These are phyloP conservation scores for Paraurostyla sp. DNA, from an alignment of 73 alveolate species.

Conservation along the genomic window DNA sequence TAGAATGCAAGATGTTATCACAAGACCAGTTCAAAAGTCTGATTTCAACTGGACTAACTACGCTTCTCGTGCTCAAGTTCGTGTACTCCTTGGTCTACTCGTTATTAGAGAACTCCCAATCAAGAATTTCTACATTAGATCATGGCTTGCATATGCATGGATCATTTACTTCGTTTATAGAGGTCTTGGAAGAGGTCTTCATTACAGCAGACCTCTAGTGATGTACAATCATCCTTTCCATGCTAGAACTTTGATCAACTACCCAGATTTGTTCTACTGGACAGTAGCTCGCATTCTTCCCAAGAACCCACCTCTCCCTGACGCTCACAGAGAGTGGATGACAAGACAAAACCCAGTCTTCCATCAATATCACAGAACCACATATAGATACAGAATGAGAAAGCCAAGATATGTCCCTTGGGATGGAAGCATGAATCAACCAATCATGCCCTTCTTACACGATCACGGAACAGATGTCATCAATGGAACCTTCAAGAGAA, in stretches of 20 bases:
- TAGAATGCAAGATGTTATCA: background rate
- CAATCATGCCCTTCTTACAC: slow-evolving; percentile 76
- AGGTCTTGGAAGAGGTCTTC: slow-evolving; percentile 71
- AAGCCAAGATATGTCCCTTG: slow-evolving; percentile 80
- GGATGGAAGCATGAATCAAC: slow-evolving; percentile 79
- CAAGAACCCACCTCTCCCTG: slow-evolving; percentile 47
- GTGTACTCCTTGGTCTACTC: slow-evolving; percentile 60
- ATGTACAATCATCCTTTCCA: slow-evolving; percentile 26
- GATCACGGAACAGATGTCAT: slow-evolving; percentile 76
- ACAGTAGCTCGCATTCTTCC: slow-evolving; percentile 58
- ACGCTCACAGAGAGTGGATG: slow-evolving; percentile 75
- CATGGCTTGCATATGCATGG: slow-evolving; percentile 57
- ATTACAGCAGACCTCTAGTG: slow-evolving; percentile 57
- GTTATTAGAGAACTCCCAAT: slow-evolving; percentile 78
- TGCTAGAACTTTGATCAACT: slow-evolving; percentile 57
- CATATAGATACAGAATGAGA: slow-evolving; percentile 78
- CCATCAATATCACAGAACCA: slow-evolving; percentile 78
- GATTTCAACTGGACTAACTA: slow-evolving; percentile 69
- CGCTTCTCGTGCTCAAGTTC: slow-evolving; percentile 66
- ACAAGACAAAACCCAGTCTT: slow-evolving; percentile 72
- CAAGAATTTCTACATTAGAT: slow-evolving; percentile 68
- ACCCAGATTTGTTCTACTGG: slow-evolving; percentile 70
- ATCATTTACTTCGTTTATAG: slow-evolving; percentile 63
- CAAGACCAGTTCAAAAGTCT: slow-evolving; percentile 73
- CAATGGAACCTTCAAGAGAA: slow-evolving; percentile 81